Conservation (phyloP, 176 grass and related monocot genomes). For the Phragmites australis region DNA sequence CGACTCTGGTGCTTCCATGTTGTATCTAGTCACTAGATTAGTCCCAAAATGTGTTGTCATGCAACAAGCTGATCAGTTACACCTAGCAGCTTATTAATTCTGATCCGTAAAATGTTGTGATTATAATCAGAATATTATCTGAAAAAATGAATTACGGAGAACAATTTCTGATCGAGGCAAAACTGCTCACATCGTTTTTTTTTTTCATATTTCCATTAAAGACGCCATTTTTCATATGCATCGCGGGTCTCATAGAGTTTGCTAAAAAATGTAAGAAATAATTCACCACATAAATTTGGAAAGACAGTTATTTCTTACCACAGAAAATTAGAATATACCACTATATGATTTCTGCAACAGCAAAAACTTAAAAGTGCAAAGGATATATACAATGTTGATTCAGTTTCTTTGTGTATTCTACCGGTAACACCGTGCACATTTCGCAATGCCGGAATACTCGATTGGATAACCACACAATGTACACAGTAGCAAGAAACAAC, state of each 20-base stretch:
- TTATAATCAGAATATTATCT: not conserved
- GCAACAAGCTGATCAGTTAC: not conserved
- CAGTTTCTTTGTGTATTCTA: no score
- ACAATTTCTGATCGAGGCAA: no score
- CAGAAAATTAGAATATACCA: not conserved
- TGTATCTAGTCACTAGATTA: not conserved
- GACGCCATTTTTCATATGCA: not conserved
- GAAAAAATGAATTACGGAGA: not conserved
- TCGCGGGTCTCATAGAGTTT: not conserved
- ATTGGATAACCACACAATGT: slow-evolving; percentile 5
- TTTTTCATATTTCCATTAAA: not conserved
- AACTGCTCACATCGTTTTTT: no score
- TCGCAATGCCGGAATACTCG: not conserved
- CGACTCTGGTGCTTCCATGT: not conserved
- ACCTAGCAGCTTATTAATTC: not conserved
- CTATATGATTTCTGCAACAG: not conserved
- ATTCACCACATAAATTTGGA: not conserved
- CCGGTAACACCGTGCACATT: not conserved
- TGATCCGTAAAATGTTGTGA: not conserved
- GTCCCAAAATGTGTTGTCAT: not conserved
- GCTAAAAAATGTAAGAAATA: not conserved
- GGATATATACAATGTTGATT: not conserved
- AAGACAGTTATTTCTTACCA: no score
- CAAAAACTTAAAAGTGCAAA: not conserved
- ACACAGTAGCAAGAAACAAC: slow-evolving; percentile 25